Evolutionary conservation across 306 rosid genomes (phyloP), one percentile per base, ranked within the genome.

Genomic region (Cicer cuneatum): DNA sequence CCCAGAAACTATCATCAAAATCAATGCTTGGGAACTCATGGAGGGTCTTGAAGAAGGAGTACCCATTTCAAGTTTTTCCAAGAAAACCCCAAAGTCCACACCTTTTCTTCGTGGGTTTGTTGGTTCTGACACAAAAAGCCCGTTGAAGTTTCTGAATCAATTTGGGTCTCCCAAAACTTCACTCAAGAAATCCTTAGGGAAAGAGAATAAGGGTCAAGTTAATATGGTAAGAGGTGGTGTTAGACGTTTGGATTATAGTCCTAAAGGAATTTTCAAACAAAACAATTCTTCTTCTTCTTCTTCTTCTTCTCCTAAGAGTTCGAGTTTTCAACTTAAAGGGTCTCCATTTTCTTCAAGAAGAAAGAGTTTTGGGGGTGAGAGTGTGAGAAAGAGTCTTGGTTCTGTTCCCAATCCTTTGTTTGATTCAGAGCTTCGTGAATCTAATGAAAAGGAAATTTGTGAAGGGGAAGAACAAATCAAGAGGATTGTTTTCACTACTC

Each of bases 11-110:
- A 53, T 90, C 1, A 91, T 92, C 75, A 91, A 92, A 5, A 92
- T 93, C 74, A 90, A 93, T 38, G 85, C 96, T 18, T 95, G 99
- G 98, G 99, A 95, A 82, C 92, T 95, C 69, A 95, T 95, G 99
- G 97, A 95, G 48, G 99, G 85, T 21, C 90, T 95, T 2, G 99
- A 95, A 84, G 99, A 92, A 9, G 97, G 82, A 53, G 72, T 80
- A 0, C 91, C 96, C 24, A 62, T 83, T 18, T 71, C 91, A 5
- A 82, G 69, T 81, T 70, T 62, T 10, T 72, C 81, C 3, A 94
- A 82, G 89, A 92, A 80, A 66, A 90, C 90, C 81, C 99, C 98
- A 0, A 95, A 92, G 37, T 16, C 88, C 1, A 38, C 81, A 12
- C 76, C 77, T 79, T 81, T 91, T 18, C 93, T 89, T 65, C 92